Conservation (phyloP, 176 grass and related monocot genomes). For the Elymus sibiricus region DNA sequence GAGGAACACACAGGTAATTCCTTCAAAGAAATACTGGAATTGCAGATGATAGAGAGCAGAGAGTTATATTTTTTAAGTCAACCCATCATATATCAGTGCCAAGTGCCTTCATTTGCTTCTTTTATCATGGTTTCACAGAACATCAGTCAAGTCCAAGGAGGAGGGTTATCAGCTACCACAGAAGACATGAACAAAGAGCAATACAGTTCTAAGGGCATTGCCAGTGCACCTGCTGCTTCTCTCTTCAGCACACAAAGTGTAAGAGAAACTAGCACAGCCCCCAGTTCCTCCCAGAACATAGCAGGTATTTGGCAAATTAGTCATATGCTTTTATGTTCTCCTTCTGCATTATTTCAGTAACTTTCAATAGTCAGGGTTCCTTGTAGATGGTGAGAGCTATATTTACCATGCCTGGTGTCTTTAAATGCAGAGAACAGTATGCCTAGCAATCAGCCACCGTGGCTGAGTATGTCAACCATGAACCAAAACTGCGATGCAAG, state of each 20-base stretch:
- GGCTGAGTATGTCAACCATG: conserved; percentile 47
- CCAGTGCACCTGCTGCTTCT: conserved; percentile 20
- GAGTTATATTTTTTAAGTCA: background rate
- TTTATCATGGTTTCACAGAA: conserved; percentile 32
- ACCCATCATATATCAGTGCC: background rate
- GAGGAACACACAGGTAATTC: conserved; percentile 73
- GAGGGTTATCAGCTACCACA: conserved; percentile 38
- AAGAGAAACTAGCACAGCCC: conserved; percentile 6
- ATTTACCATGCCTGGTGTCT: background rate
- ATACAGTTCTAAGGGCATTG: conserved; percentile 14
- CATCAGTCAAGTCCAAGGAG: conserved; percentile 32
- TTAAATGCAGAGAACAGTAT: conserved; percentile 33
- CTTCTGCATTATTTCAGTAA: background rate
- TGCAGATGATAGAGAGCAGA: background rate
- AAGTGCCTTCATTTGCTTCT: background rate
- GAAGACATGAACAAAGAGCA: conserved; percentile 49
- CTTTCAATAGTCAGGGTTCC: background rate
- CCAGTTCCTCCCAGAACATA: conserved; percentile 11
- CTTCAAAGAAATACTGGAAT: background rate
- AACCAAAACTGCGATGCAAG: conserved; percentile 19
- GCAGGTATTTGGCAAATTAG: conserved; percentile 29
- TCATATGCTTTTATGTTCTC: background rate
- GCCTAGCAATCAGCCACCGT: conserved; percentile 28
- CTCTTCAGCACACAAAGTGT: conserved; percentile 25
- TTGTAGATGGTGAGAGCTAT: background rate